Conservation (phyloP, 73 alveolate genomes). For the Tetrahymena thermophila region DNA sequence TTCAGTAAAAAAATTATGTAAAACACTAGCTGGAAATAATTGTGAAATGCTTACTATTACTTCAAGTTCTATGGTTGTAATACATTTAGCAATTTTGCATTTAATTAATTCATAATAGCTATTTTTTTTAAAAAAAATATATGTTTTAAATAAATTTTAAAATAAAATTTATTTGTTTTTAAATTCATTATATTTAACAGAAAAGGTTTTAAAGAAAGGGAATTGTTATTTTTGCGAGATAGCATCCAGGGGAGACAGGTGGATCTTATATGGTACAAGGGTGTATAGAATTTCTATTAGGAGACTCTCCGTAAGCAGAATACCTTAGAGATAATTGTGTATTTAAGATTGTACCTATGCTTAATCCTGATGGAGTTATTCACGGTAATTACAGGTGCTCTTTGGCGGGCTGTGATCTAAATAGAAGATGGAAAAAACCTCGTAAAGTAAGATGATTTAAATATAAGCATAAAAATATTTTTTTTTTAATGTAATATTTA, state of each 20-base stretch:
- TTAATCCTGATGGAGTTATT: conserved; percentile 79
- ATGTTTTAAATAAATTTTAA: too few species aligned
- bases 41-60: conserved; percentile 76
- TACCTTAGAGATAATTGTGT: conserved; percentile 65
- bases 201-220: conserved; percentile 57
- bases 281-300: conserved; percentile 65
- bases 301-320: conserved; percentile 67
- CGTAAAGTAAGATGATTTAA: not conserved
- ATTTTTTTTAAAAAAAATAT: too few species aligned
- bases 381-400: conserved; percentile 72
- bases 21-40: conserved; percentile 76
- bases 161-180: too few species aligned
- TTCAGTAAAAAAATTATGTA: conserved; percentile 57
- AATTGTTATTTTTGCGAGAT: conserved; percentile 62
- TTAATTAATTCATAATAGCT: too few species aligned
- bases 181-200: not conserved
- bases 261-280: conserved; percentile 84
- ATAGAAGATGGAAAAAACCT: conserved; percentile 66
- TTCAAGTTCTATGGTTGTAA: conserved; percentile 22
- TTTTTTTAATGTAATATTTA: conserved; percentile 14
- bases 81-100: too few species aligned
- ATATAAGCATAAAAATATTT: not conserved
- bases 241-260: conserved; percentile 86
- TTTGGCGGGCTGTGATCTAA: conserved; percentile 66
- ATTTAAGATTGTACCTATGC: conserved; percentile 76